phyloP scores from a whole-genome alignment of 768 basidiomycete genomes.

The Suillus tomentosus region DNA sequence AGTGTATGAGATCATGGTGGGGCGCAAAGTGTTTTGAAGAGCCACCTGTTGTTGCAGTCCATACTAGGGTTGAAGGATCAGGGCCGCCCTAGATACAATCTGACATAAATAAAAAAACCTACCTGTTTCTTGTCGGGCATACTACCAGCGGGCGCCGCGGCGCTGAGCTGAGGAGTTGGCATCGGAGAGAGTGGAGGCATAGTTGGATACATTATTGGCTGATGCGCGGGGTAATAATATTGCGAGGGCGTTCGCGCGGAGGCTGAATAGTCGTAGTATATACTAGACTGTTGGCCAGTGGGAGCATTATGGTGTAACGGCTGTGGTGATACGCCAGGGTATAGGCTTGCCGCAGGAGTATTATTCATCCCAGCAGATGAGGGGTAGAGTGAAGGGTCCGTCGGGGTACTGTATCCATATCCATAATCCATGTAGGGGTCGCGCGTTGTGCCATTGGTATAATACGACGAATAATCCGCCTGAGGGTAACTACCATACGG shows the following conservation, averaged over 20 bases:
- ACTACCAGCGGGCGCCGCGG: constrained; percentile 40
- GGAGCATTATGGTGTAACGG: constrained; percentile 43
- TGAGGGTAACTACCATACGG: constrained; percentile 54
- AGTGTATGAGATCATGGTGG: constrained; percentile 42
- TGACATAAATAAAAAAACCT: constrained; percentile 18
- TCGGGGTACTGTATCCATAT: constrained; percentile 53
- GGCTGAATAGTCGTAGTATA: constrained; percentile 62
- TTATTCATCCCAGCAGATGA: constrained; percentile 46
- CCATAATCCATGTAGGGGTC: constrained; percentile 57
- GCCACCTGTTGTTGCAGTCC: constrained; percentile 50
- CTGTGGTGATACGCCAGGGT: constrained; percentile 48
- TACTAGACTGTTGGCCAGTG: constrained; percentile 48
- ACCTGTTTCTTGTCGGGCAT: constrained; percentile 66
- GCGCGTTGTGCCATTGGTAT: constrained; percentile 49
- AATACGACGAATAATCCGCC: constrained; percentile 63
- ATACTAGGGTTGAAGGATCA: constrained; percentile 34
- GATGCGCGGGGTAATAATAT: constrained; percentile 60
- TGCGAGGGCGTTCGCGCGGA: constrained; percentile 53
- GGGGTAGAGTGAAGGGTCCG: constrained; percentile 55
- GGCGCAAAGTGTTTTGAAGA: constrained; percentile 43
- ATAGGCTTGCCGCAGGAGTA: constrained; percentile 48
- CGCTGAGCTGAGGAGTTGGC: constrained; percentile 47
- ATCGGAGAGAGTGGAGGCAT: constrained; percentile 56
- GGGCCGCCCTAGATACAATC: constrained; percentile 10
- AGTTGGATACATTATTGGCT: constrained; percentile 59